Base-by-base conservation (phyloP, 352 stramenopile genomes). In the Phytophthora pisi region DNA sequence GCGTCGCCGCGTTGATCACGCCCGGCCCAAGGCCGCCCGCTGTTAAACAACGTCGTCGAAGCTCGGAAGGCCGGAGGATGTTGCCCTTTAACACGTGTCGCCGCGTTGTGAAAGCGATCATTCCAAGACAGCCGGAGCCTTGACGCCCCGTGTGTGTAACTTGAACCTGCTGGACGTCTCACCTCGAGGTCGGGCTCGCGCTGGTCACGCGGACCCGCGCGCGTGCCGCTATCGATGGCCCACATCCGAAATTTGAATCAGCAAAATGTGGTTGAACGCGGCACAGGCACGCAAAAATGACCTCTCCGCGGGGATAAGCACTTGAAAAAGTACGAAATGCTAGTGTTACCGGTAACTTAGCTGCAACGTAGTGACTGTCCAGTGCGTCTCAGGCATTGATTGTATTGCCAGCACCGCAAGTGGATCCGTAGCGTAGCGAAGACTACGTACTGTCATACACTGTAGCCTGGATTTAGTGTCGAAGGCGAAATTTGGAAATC, bases 241-340 rank as follows among this genome's bases (percentile, higher is more conserved):
- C 49, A 34, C 54, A 59, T 64, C 62, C 62, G 40, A 42, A 36
- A 20, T 60, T 45, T 57, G 62, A 69, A 69, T 69, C 62, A 64
- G 24, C 26, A 54, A 55, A 42, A 61, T 68, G 61, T 69, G 55
- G 54, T 60, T 65, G 62, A 69, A 69, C 53, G 54, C 36, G 28
- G 38, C 34, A 69, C 62, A 59, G 55, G 47, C 49, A 70, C 62
- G 55, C 56, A 43, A 16, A 61, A 59, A 16, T 7, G 59, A 16
- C 46, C 54, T 43, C 61, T 69, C 54, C 38, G 18, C 5, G 3
- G 18, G 15, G 54, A 64, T 63, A 69, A 49, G 45, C 40, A 13
- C 4, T 11, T 10, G 18, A 24, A 20, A 20, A 9, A 46, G 40
- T 46, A 16, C 40, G 10, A 20, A 16, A 7, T 16, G 34, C 34